phyloP scores from a whole-genome alignment of 116 monocot species.

The Trichopus zeylanicus region DNA sequence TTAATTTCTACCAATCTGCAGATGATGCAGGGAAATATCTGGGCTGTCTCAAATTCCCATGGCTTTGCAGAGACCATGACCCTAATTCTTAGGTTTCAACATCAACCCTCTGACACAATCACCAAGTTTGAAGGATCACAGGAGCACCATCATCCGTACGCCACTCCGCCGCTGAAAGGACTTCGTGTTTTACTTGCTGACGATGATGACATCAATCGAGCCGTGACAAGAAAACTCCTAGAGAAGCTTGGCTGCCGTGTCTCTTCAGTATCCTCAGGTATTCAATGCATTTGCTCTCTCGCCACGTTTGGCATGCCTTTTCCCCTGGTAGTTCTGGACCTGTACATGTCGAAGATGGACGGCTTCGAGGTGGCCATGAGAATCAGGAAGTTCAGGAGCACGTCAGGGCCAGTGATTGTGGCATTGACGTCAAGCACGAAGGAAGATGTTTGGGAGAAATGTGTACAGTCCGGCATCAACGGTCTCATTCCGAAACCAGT shows the following conservation, averaged over 20 bases:
- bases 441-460: slow-evolving; percentile 40
- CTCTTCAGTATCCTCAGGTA: slow-evolving; percentile 20
- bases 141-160: slow-evolving; percentile 9
- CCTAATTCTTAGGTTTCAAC: slow-evolving; percentile 35
- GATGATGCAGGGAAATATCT: slow-evolving; percentile 67
- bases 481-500: slow-evolving; percentile 46
- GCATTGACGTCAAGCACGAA: slow-evolving; percentile 26
- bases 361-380: slow-evolving; percentile 31
- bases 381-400: slow-evolving; percentile 30
- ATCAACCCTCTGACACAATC: slow-evolving; percentile 1
- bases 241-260: slow-evolving; percentile 49
- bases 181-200: slow-evolving; percentile 42
- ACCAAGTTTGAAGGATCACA: neutral
- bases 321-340: slow-evolving; percentile 37
- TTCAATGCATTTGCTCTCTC: slow-evolving; percentile 28
- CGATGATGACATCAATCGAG: slow-evolving; percentile 28
- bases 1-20: slow-evolving; percentile 5
- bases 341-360: slow-evolving; percentile 23
- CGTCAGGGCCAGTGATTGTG: slow-evolving; percentile 32
- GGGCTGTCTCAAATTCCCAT: slow-evolving; percentile 24
- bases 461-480: slow-evolving; percentile 39
- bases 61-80: slow-evolving; percentile 29
- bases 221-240: slow-evolving; percentile 37
- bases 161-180: slow-evolving; percentile 26
- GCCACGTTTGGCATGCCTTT: slow-evolving; percentile 9